Evolutionary conservation across 2,329 filamentous ascomycete species (phyloP), one percentile per base, ranked within the genome.

Genomic region (Hortaea sp.): DNA sequence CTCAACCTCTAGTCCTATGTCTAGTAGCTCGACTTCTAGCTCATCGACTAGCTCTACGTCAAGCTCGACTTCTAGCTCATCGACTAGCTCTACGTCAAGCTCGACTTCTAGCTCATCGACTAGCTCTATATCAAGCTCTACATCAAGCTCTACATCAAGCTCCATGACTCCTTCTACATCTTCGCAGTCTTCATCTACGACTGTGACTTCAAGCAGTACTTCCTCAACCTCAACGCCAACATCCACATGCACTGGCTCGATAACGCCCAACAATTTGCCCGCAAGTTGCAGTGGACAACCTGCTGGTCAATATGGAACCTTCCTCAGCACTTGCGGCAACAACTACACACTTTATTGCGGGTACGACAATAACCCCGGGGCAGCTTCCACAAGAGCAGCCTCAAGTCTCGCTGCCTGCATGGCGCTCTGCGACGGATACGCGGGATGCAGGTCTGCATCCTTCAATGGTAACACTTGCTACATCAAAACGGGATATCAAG

Each of bases 331-430:
- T 6, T 54, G 51, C 45, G 51, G 53, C 12, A 37, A 29, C 10
- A 48, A 43, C 34, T 56, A 56, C 35, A 49, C 48, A 3, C 41
- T 56, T 5, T 52, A 53, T 29, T 56, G 54, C 39, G 51, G 51
- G 12, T 43, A 28, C 9, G 50, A 56, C 45, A 51, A 43, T 7
- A 41, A 30, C 39, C 48, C 52, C 5, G 41, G 41, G 31, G n/a
- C 44, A 11, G n/a, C 35, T 6, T 32, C 29, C 30, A 45, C 29
- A 6, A 20, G 35, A 20, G n/a, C 10, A 5, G 47, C 45, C 5
- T 27, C 46, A 20, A 51, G 29, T 11, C 35, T 56, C 12, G 35
- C 45, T 6, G 49, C 20, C 27, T 56, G 54, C 31, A 53, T 55
- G 47, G 42, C 47, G 27, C 30, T 38, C 10, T 56, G 54, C 39